Conservation (phyloP, 2,329 filamentous ascomycete genomes). For the Nothopassalora personata region DNA sequence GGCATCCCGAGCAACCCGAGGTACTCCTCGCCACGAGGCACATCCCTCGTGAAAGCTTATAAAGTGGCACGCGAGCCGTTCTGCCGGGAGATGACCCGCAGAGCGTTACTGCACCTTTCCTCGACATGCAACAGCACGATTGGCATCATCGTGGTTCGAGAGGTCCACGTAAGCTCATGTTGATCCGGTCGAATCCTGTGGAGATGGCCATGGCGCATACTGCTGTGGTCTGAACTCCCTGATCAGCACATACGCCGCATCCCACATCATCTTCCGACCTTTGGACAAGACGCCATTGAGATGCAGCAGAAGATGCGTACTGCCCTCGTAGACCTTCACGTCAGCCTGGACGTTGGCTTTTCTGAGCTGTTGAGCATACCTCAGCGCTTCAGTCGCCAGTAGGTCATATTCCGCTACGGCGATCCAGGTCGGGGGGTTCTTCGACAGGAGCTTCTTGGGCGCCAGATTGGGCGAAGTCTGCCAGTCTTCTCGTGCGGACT, state of each 20-base stretch:
- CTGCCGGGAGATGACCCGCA: not conserved
- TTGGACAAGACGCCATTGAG: slow-evolving; percentile 16
- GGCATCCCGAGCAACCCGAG: not conserved
- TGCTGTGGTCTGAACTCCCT: slow-evolving; percentile 14
- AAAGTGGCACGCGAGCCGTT: not conserved
- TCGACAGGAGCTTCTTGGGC: slow-evolving; percentile 15
- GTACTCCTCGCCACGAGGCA: slow-evolving; percentile 1
- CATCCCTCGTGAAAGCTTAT: not conserved
- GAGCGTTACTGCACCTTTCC: too few species aligned
- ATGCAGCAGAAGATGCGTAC: slow-evolving; percentile 17
- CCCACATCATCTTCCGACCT: slow-evolving; percentile 17
- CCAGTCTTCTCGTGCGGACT: slow-evolving; percentile 15
- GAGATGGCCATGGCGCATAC: slow-evolving; percentile 3
- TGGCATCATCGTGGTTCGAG: too few species aligned
- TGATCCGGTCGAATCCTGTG: not conserved
- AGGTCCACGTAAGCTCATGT: not conserved
- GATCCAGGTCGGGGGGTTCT: slow-evolving; percentile 17
- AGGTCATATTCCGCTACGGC: slow-evolving; percentile 19
- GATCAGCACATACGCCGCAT: slow-evolving; percentile 15
- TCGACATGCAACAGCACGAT: too few species aligned
- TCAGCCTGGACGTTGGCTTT: slow-evolving; percentile 10
- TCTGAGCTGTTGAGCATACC: slow-evolving; percentile 14
- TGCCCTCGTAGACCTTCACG: slow-evolving; percentile 18
- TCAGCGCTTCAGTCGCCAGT: slow-evolving; percentile 17
- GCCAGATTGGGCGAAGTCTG: slow-evolving; percentile 19